Base-by-base conservation (phyloP, 441 rosid species). In the Gossypium trilobum region DNA sequence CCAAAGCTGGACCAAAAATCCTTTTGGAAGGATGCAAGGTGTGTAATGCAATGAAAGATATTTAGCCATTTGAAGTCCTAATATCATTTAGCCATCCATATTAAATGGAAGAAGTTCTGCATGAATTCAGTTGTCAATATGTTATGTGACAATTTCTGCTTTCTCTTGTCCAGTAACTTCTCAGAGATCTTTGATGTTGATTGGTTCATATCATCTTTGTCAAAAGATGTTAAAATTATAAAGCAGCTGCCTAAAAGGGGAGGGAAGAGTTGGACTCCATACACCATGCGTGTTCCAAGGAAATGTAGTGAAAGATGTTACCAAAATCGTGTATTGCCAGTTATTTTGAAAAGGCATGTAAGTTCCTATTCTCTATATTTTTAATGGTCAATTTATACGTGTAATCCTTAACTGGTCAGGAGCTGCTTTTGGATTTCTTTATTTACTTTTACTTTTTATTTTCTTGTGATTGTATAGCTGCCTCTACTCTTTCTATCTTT, bases 11-110 rank as follows among this genome's bases (percentile, higher is more conserved):
- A 95, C 82, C 92, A 87, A 78, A 92, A 95, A 75, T 95, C 99
- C 2, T 95, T 91, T 77, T 95, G 99, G 99, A 95, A 86, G 80
- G 99, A 95, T 77, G 78, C 97, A 0, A 95, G 98, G 99, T 92
- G 78, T 7, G 85, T 70, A 9, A 76, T 60, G 14, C 59, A 68
- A 52, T 73, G 52, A 44, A 64, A 22, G 57, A 74, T 68, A 50
- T 59, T 39, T 33, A 57, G 72, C 46, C 22, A 74, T 69, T 77
- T 66, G 36, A 44, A 27, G 22, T 48, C 48, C 17, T 23, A 31
- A 69, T 36, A 25, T 71, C 1, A 0, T 36, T 5, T 63, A 22
- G 52, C 64, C 44, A 22, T 61, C 6, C 55, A 63, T 39, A 14
- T 67, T 31, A 17, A 20, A 1, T 48, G 8, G 3, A 56, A 50